Base-by-base conservation (phyloP, 306 rosid species). In the Benincasa hispida region DNA sequence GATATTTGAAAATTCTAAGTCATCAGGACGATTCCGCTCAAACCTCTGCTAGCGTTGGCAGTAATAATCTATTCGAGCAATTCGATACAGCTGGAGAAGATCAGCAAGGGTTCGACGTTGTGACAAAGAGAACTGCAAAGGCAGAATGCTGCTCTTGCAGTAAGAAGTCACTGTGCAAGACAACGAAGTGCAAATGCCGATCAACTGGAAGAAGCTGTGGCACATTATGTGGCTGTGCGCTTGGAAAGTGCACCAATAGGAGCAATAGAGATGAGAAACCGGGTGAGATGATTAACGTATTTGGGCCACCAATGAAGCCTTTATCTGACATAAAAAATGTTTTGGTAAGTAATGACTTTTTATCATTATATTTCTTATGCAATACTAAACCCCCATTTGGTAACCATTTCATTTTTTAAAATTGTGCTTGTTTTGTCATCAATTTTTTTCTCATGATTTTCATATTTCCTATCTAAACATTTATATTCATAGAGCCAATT, bases 141-240 rank as follows among this genome's bases (percentile, higher is more conserved):
- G 85, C 78, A 69, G 32, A 79, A n/a, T 94, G 97, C 85, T 94
- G 99, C 77, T 87, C 93, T 6, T 94, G 99, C 82, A 82, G 93
- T 70, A 94, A 85, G 84, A 85, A 75, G 60, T 90, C 97, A 22
- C 77, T 87, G 85, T 94, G 99, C 85, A 94, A 92, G 87, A 94
- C 99, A 18, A 83, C 77, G 39, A 92, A 94, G 82, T 94, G 99
- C 83, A 53, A 19, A 87, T 94, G 97, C 84, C 94, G 95, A 78
- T 85, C 93, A 30, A 35, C 15, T n/a, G 96, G 97, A 56, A 92
- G 86, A 25, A 86, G 87, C 84, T 92, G 96, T 37, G 90, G 96
- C 50, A 32, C 89, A 65, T 86, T 92, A 59, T 94, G 99, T 60
- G 97, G 97, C 76, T 94, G 97, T 75, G 25, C 85, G 60, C 80